Evolutionary conservation across 495 filamentous ascomycete genomes (phyloP), one percentile per base, ranked within the genome.

Genomic region (Penicillium taxi): DNA sequence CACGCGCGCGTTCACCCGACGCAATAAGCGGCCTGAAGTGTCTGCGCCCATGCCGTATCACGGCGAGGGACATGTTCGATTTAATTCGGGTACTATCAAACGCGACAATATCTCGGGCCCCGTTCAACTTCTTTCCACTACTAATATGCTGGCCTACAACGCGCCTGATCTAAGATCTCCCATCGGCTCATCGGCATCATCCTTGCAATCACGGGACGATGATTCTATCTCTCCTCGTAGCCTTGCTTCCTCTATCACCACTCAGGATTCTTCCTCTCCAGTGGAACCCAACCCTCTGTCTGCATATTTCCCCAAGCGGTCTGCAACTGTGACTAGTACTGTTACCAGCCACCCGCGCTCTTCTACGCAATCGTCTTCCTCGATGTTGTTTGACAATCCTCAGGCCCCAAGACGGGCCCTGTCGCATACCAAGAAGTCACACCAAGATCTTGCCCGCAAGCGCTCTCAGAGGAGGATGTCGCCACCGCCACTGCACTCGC

Each of bases 91-190:
- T 25, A 60, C 58, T 11, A 70, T 74, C 49, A 68, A 70, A 33
- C 69, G 70, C 24, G 62, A 59, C 47, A 70, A 91, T 64, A 98
- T 98, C 52, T 98, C 91, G 13, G 75, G 72, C 8, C 91, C 91
- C 2, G 70, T 96, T 30, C 80, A 84, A 57, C 70, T 98, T 28
- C 62, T 95, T 18, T 94, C 90, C 13, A 94, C 93, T 3, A 96
- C 93, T 40, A 98, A 96, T 58, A 86, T 89, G 79, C 80, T 95
- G 12, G 83, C 85, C 12, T 94, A 91, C 71, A 88, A 89, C 51
- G 88, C 91, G 8, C 93, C 91, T 17, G 81, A 87, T 55, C 72
- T 86, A 45, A 21, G 12, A 14, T 74, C 70, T 37, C 68, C 68
- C 41, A 59, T 67, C 18, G 63, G 72, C 0, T 70, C 75, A 1